Base-by-base conservation (phyloP, 1,284 basidiomycete genomes). In the Xerocomus amazonicus region DNA sequence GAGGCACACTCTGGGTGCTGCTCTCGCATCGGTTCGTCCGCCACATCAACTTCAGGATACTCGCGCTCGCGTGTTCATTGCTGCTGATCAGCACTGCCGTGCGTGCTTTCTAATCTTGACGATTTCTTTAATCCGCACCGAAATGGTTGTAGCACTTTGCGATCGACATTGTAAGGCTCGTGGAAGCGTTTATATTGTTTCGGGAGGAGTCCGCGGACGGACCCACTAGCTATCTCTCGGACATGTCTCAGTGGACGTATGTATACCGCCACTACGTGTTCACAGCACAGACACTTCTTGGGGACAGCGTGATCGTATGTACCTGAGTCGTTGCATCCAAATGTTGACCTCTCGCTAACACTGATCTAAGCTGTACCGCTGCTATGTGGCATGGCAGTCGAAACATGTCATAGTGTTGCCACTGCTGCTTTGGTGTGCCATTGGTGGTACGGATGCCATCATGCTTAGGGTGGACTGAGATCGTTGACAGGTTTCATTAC, bases 281-380 rank as follows among this genome's bases (percentile, higher is more conserved):
- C 33, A 59, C 61, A n/a, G 47, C 55, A n/a, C 67, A 72, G 40
- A 69, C 68, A 1, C 57, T 71, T 4, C 51, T 70, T 31, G 64
- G 67, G 5, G 69, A 71, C 37, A 65, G 60, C n/a, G 65, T 70
- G 6, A 53, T 71, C 13, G 65, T 34, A 39, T n/a, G 31, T 32
- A 12, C 33, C 29, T 31, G 9, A 31, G 12, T 16, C 17, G 3
- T 23, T 8, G n/a, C 23, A n/a, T 26, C 29, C 3, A 19, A 9
- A 27, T 9, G 9, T 14, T 38, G 9, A 9, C 2, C 4, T 23
- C 26, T 28, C 6, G 10, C 27, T 56, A 27, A 64, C 2, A 1
- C 0, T 9, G 4, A 6, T 12, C 28, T 0, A 7, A 62, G 61
- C 46, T 65, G 8, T 60, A 65, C 35, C 61, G 63, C 3, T 63